Evolutionary conservation across 78 protist genomes (phyloP).

Genomic region (Andalucia godoyi): DNA sequence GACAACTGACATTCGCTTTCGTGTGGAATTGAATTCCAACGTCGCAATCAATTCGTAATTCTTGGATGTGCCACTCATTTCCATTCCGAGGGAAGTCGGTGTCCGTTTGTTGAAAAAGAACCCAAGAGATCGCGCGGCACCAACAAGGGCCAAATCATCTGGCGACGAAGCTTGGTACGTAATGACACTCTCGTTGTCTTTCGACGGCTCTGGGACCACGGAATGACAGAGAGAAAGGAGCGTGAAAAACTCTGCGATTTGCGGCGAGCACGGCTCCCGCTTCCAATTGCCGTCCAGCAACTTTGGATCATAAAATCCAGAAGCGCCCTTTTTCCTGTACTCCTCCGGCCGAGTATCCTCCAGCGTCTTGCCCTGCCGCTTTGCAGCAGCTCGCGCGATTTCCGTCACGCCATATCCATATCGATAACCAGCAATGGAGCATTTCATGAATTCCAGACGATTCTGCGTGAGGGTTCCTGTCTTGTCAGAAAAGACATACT

Average conservation of each 20-base stretch:
- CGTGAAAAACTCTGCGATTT: slow-evolving; percentile 29
- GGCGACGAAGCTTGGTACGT: slow-evolving; percentile 25
- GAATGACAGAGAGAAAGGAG: slow-evolving; percentile 64
- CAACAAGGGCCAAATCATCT: neutral
- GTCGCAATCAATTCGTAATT: slow-evolving; percentile 43
- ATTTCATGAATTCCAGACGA: slow-evolving; percentile 69
- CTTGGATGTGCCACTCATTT: neutral
- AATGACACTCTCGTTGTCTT: neutral
- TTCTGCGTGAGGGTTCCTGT: slow-evolving; percentile 95
- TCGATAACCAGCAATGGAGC: neutral
- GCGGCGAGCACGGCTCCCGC: no score
- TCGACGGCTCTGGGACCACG: neutral
- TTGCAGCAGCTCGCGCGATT: neutral
- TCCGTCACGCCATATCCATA: slow-evolving; percentile 9
- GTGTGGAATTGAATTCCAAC: slow-evolving; percentile 64
- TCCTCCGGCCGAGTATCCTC: neutral
- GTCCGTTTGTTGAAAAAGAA: slow-evolving; percentile 27
- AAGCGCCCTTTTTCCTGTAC: neutral
- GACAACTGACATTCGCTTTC: slow-evolving; percentile 82
- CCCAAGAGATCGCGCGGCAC: slow-evolving; percentile 29
- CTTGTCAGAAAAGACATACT: slow-evolving; percentile 80
- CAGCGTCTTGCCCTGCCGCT: neutral
- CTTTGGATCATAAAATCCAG: neutral
- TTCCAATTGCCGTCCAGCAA: neutral
- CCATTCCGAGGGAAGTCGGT: neutral